Evolutionary conservation across 2,329 filamentous ascomycete genomes (phyloP), one percentile per base, ranked within the genome.

Genomic region (Pleoardoris graminearum): DNA sequence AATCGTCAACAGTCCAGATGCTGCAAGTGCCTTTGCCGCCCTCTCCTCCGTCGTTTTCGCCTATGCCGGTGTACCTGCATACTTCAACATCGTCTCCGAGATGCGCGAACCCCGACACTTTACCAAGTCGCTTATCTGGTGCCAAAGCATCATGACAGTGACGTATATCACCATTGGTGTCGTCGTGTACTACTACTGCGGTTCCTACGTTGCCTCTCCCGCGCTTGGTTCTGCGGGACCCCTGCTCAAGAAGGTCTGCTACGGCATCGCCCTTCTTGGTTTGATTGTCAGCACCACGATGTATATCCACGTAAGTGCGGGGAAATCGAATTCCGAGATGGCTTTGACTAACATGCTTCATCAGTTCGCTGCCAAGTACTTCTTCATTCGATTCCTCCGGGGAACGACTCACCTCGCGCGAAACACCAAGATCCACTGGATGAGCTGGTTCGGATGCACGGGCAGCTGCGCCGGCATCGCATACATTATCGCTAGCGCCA

Each of bases 381-480:
- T 67, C n/a, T 86, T 86, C 37, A 88, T 88, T 21, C 88, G 89
- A 51, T 76, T 89, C 48, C 83, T 90, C 39, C 85, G 86, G 0
- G 87, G 86, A 51, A 85, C 88, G 10, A 11, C 86, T 87, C 63
- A 86, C 85, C 68, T 85, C 79, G 54, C 51, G 7, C 53, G 57
- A 25, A 66, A 66, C 46, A 64, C 65, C 1, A 25, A 50, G 11
- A 62, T 41, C n/a, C 65, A 68, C 33, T 68, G 65, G 65, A 53
- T 59, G 8, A 60, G 57, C 19, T 68, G 65, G 65, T 51, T 68
- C 7, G 42, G 57, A 4, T 65, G 59, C 47, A 66, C 65, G 1
- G 54, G 49, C 23, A 54, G 57, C 14, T 56, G 51, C 11, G 51
- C 63, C 4, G 32, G 63, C 11, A 42, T 57, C 11, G 57, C 60